Evolutionary conservation across 2,329 filamentous ascomycete species (phyloP).

Genomic region (Colletotrichum ledebouriae): DNA sequence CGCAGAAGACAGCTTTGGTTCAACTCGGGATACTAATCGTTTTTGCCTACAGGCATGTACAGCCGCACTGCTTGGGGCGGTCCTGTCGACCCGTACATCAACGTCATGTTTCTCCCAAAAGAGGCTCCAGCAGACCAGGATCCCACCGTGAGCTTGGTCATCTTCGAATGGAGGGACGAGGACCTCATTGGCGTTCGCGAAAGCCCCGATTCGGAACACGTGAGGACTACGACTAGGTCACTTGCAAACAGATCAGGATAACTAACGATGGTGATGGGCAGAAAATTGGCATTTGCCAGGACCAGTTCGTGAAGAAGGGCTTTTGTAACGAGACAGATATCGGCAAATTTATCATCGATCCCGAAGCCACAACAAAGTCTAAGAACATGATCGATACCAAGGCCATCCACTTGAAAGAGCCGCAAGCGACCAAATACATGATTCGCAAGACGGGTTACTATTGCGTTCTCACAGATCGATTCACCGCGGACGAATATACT

Average conservation of each 20-base stretch:
- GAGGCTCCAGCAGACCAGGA: slow-evolving; percentile 72
- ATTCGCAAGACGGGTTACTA: slow-evolving; percentile 96
- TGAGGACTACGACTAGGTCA: slow-evolving; percentile 51
- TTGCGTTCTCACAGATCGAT: slow-evolving; percentile 86
- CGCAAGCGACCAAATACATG: slow-evolving; percentile 81
- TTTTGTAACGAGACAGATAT: slow-evolving; percentile 83
- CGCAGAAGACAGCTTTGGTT: too few species aligned
- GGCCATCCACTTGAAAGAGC: slow-evolving; percentile 84
- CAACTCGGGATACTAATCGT: neutral
- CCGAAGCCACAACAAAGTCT: slow-evolving; percentile 80
- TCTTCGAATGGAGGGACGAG: slow-evolving; percentile 96
- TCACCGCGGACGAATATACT: slow-evolving; percentile 76
- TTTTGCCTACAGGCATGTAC: slow-evolving; percentile 80
- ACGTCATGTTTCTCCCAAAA: slow-evolving; percentile 80
- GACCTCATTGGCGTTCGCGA: slow-evolving; percentile 79
- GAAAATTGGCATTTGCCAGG: slow-evolving; percentile 77
- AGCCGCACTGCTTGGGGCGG: slow-evolving; percentile 91
- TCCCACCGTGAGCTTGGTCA: slow-evolving; percentile 83
- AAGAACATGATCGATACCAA: slow-evolving; percentile 81
- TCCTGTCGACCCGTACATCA: slow-evolving; percentile 88
- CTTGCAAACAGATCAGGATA: neutral
- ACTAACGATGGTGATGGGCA: slow-evolving; percentile 51
- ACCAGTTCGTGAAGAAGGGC: slow-evolving; percentile 74
- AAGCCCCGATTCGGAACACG: slow-evolving; percentile 65
- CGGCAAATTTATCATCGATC: slow-evolving; percentile 85